Evolutionary conservation across 441 rosid genomes (phyloP).

Genomic region (Pelargonium cotyledonis): DNA sequence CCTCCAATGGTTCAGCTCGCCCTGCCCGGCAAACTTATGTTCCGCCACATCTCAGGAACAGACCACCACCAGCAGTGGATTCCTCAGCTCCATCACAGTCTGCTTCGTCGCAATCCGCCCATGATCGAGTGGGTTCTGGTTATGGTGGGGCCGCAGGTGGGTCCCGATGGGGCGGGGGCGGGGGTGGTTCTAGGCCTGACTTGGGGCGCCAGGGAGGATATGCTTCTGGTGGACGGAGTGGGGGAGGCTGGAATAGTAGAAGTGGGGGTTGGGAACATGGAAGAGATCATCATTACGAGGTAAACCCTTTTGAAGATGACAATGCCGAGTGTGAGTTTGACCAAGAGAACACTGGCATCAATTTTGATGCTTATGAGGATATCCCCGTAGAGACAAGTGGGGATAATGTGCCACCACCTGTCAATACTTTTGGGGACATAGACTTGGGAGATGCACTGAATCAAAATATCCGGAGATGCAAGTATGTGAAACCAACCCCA

Average conservation of each 20-base stretch:
- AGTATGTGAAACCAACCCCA: conserved; percentile 54
- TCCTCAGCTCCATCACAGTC: conserved; percentile 7
- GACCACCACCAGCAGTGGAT: conserved; percentile 26
- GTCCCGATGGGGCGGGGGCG: conserved; percentile 26
- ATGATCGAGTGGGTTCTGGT: conserved; percentile 20
- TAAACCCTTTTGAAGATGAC: conserved; percentile 41
- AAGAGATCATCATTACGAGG: conserved; percentile 34
- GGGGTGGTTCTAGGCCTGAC: conserved; percentile 33
- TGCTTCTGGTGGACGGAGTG: conserved; percentile 21
- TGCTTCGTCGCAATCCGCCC: conserved; percentile 16
- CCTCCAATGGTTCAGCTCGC: conserved; percentile 20
- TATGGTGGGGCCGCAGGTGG: conserved; percentile 29
- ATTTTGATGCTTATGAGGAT: conserved; percentile 59
- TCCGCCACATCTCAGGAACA: conserved; percentile 52
- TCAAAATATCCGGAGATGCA: conserved; percentile 52
- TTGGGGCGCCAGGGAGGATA: conserved; percentile 27
- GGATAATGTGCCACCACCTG: conserved; percentile 50
- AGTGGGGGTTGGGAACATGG: conserved; percentile 44
- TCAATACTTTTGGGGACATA: conserved; percentile 48
- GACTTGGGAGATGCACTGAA: conserved; percentile 50
- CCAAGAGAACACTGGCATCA: conserved; percentile 46
- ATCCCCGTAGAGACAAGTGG: conserved; percentile 63
- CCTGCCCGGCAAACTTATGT: conserved; percentile 36
- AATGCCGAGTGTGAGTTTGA: conserved; percentile 21
- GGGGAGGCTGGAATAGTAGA: conserved; percentile 40